phyloP scores from a whole-genome alignment of 2,329 filamentous ascomycete species.

The Fusarium irregulare region DNA sequence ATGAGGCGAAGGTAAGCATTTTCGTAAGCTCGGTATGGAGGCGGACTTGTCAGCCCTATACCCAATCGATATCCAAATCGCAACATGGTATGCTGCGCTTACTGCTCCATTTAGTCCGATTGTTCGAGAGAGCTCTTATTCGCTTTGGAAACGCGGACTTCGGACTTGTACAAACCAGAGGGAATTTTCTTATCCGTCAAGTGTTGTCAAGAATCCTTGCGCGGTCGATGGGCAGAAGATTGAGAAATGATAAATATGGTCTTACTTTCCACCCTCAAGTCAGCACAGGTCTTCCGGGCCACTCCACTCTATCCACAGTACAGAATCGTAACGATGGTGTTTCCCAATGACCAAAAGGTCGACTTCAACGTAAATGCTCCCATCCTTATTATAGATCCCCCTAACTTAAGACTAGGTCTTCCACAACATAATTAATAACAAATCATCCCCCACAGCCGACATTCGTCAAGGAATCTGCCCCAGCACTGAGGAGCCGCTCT shows the following conservation, averaged over 20 bases:
- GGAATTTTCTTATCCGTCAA: not conserved
- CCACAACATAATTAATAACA: slow-evolving; percentile 51
- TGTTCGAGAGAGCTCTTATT: not conserved
- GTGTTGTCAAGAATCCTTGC: not conserved
- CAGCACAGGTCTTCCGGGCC: fast-evolving
- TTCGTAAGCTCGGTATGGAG: not conserved
- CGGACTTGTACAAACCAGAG: not conserved
- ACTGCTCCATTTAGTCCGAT: not conserved
- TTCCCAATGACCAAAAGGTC: not conserved
- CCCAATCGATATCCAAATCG: not conserved
- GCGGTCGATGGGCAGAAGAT: not conserved
- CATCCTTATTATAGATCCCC: fast-evolving
- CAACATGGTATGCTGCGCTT: not conserved
- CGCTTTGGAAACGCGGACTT: not conserved
- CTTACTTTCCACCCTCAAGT: too few relatives aligned
- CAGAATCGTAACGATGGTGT: not conserved
- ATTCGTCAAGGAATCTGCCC: slow-evolving; percentile 45
- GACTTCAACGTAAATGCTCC: not conserved
- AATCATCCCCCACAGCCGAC: slow-evolving; percentile 31
- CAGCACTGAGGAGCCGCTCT: slow-evolving; percentile 49
- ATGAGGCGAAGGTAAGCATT: not conserved
- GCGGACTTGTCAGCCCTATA: slow-evolving; percentile 1
- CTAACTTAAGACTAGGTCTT: not conserved
- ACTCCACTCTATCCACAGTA: fast-evolving
- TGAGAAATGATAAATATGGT: not conserved